Base-by-base conservation (phyloP, 257 asterid species). In the Craterostigma plantagineum region DNA sequence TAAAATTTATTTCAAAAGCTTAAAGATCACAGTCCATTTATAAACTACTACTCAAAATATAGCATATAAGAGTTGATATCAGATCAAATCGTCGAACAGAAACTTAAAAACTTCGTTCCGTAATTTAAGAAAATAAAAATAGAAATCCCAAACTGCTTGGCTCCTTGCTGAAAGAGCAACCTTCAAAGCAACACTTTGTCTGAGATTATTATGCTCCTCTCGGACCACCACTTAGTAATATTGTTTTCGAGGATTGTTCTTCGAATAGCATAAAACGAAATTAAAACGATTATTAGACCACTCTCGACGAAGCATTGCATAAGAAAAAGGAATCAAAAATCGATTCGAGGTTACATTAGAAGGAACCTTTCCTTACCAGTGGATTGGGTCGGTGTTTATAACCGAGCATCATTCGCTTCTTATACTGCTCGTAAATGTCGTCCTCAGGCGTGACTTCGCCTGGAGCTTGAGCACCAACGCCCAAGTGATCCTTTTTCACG, bases 391-490 rank as follows among this genome's bases (percentile, higher is more conserved):
- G 64, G 69, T 81, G 55, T 7, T 73, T 74, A 58, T 81, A 86
- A 38, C 97, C 94, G 15, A 86, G 85, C 94, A 86, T 86, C 94
- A 86, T 86, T 18, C 93, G 79, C 60, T 86, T 86, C 69, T 86
- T 86, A 42, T 86, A 86, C 71, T 86, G 94, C 63, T 86, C 94
- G 23, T 86, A 86, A 27, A 86, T 86, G 64, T 86, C 97, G 56
- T 86, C 97, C 0, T 78, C 94, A 14, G 93, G 48, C 7, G 65
- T 62, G 11, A 81, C 97, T 63, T 86, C 93, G 1, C 97, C 93
- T 0, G 97, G 97, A 38, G 77, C 72, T 0, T 64, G 74, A 30
- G 94, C 97, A 43, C 94, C 97, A 51, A 86, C 92, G 34, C 94
- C 97, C 67, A 86, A 60, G 76, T 86, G 53, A 64, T 85, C 75